Conservation (phyloP, 2,329 filamentous ascomycete genomes). For the Shiraia sp. region DNA sequence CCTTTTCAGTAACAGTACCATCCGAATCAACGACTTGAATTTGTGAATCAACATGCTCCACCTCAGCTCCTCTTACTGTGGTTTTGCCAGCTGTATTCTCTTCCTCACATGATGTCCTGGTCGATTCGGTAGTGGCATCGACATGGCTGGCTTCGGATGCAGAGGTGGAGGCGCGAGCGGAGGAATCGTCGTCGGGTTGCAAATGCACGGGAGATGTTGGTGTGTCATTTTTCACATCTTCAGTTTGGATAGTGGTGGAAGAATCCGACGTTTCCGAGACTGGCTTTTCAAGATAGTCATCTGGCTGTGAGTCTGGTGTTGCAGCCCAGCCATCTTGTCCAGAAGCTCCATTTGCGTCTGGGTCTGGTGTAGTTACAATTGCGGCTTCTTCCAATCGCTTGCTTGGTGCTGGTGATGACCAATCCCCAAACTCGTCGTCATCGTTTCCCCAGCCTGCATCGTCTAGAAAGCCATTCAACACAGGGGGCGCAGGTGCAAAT, state of each 20-base stretch:
- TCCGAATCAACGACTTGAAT: no score
- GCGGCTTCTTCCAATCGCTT: no score
- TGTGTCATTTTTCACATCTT: constrained; percentile 8
- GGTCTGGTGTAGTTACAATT: no score
- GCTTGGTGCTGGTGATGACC: no score
- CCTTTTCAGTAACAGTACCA: no score
- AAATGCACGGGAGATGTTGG: constrained; percentile 3
- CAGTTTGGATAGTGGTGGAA: constrained; percentile 34
- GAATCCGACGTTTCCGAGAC: constrained; percentile 38
- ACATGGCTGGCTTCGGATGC: constrained; percentile 42
- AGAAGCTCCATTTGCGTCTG: neutral
- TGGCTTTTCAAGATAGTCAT: constrained; percentile 10
- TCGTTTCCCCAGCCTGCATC: constrained; percentile 43
- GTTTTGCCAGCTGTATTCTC: no score
- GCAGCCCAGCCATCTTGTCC: constrained; percentile 15
- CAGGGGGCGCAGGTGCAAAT: constrained; percentile 16
- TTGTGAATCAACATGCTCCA: no score
- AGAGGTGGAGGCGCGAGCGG: constrained; percentile 40
- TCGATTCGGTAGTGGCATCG: constrained; percentile 35
- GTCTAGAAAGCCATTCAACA: constrained; percentile 38
- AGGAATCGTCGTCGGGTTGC: constrained; percentile 34
- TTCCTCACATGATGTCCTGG: constrained; percentile 45
- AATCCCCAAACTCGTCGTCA: constrained; percentile 30
- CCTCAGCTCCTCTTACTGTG: no score
- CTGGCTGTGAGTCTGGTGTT: no score